Conservation (phyloP, 2,329 filamentous ascomycete genomes). For the Colletotrichum camelliae region DNA sequence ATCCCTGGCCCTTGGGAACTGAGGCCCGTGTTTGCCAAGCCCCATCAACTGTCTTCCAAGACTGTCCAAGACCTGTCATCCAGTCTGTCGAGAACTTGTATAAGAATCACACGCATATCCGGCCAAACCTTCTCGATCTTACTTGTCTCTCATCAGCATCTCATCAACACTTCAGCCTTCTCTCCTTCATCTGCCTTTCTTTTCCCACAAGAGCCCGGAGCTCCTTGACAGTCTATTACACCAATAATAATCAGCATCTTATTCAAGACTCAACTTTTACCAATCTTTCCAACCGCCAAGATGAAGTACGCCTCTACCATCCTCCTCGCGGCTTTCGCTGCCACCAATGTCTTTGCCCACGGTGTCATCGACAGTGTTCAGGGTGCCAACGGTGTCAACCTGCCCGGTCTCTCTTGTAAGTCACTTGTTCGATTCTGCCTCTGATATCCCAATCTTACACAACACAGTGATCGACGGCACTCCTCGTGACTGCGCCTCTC, state of each 20-base stretch:
- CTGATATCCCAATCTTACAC: not conserved
- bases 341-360: conserved; percentile 58
- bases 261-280: not conserved
- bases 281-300: conserved; percentile 17
- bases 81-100: conserved; percentile 16
- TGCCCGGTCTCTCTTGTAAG: conserved; percentile 56
- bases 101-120: conserved; percentile 15
- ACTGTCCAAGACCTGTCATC: conserved; percentile 13
- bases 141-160: conserved; percentile 3
- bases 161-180: conserved; percentile 15
- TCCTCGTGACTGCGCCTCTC: conserved; percentile 68
- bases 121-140: not conserved
- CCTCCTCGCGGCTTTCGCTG: conserved; percentile 39
- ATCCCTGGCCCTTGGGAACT: not conserved
- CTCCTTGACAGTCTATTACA: conserved; percentile 5
- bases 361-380: conserved; percentile 61
- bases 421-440: not conserved
- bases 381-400: conserved; percentile 66
- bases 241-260: not conserved
- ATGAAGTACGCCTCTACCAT: conserved; percentile 33
- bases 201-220: conserved; percentile 20
- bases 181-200: conserved; percentile 16
- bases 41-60: conserved; percentile 14
- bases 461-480: conserved; percentile 65
- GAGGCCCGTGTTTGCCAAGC: conserved; percentile 14